These are phyloP conservation scores for Ogataea methylovora DNA, from an alignment of 805 yeast species.

Conservation along the genomic window DNA sequence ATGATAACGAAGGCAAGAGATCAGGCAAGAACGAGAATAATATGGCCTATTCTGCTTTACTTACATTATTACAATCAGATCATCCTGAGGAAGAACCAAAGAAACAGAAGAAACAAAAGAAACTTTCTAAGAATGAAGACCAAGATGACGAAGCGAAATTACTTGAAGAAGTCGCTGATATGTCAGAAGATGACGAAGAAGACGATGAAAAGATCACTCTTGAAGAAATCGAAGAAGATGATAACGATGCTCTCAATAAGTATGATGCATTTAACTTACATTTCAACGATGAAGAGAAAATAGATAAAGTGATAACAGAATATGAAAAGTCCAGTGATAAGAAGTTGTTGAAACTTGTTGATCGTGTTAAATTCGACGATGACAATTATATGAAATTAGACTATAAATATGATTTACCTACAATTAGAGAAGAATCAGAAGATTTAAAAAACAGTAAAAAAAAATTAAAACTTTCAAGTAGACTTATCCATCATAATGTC, in stretches of 20 bases:
- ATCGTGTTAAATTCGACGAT: constrained; percentile 9
- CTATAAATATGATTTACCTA: constrained; percentile 18
- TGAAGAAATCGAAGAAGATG: constrained; percentile 31
- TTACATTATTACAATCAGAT: constrained; percentile 17
- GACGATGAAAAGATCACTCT: constrained; percentile 18
- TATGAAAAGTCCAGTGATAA: constrained; percentile 15
- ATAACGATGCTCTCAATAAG: constrained; percentile 23
- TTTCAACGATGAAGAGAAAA: constrained; percentile 45
- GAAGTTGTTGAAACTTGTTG: constrained; percentile 13
- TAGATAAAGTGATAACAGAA: constrained; percentile 24
- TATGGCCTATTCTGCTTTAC: constrained; percentile 22
- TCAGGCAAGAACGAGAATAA: constrained; percentile 16
- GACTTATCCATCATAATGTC: constrained; percentile 29
- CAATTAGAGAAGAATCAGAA: constrained; percentile 2
- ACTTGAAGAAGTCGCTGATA: not conserved
- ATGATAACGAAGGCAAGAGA: constrained; percentile 12
- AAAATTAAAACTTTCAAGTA: not conserved
- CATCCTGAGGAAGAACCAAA: constrained; percentile 9
- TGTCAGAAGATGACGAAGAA: constrained; percentile 21
- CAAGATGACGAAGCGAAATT: constrained; percentile 3
- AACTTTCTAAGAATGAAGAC: constrained; percentile 11
- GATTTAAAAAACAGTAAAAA: constrained; percentile 5
- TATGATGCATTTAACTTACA: constrained; percentile 74
- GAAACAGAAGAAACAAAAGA: constrained; percentile 14
- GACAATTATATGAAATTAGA: constrained; percentile 24